Base-by-base conservation (phyloP, 257 asterid species). In the Solanum gandarillasii region DNA sequence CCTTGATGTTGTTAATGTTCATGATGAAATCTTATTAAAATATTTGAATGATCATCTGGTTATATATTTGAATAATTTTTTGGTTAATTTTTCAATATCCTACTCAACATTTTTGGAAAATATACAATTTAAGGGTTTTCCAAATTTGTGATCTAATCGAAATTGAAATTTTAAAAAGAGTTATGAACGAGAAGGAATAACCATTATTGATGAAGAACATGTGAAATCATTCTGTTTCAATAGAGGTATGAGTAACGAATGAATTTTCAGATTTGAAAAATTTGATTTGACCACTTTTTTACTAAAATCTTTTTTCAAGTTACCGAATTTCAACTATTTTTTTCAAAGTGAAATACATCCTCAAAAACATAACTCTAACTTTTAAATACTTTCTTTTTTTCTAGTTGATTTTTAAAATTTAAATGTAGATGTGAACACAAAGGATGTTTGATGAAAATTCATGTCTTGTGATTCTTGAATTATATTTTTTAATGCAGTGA, bases 391-490 rank as follows among this genome's bases (percentile, higher is more conserved):
- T n/a, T 4, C 4, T 84, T 16, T n/a, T 70, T 58, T 58, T 7
- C 2, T 2, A 48, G 60, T 35, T 7, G 39, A 71, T 12, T 39
- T 68, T 55, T 29, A 31, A 7, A 21, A 4, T 4, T 72, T 32
- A 2, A 18, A 86, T 87, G 27, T 48, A 34, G 39, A 48, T 82
- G 83, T 75, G 88, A 21, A 75, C 73, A 31, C 34, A 86, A 43
- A 35, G 74, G 88, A 55, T 87, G 76, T 52, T 32, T 87, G 72
- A 76, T 74, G 85, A 38, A 67, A 43, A 4, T 29, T 84, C 85
- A 90, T 93, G 87, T 6, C 67, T 87, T 87, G 88, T 89, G 90
- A 89, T 88, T 90, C 65, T 91, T 91, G 83, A 73, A 60, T 60
- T 89, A 79, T 88, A 48, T 48, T 16, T 52, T 16, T 52, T 16